Evolutionary conservation across 2,329 filamentous ascomycete genomes (phyloP).

Genomic region (Xylariaceae sp.): DNA sequence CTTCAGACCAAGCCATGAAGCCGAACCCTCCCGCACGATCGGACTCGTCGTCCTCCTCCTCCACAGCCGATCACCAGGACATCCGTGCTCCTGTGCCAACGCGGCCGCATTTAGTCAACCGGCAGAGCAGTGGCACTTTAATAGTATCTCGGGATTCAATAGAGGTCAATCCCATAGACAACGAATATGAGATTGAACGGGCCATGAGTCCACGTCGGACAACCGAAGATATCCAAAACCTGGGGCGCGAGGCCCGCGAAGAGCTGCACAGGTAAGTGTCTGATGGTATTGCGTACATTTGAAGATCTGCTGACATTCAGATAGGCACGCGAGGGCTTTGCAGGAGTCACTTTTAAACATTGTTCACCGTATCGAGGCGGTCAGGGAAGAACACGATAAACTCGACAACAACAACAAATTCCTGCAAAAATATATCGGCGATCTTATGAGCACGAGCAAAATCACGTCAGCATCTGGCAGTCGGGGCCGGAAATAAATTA

Average conservation of each 20-base stretch:
- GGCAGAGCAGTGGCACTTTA: slow-evolving; percentile 77
- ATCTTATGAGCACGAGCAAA: slow-evolving; percentile 82
- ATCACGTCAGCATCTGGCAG: slow-evolving; percentile 56
- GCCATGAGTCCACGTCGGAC: slow-evolving; percentile 92
- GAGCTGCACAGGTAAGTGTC: slow-evolving; percentile 51
- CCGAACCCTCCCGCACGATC: slow-evolving; percentile 26
- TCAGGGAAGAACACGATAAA: slow-evolving; percentile 92
- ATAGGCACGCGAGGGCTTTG: slow-evolving; percentile 78
- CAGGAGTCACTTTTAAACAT: slow-evolving; percentile 87
- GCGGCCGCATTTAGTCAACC: slow-evolving; percentile 64
- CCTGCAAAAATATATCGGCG: slow-evolving; percentile 94
- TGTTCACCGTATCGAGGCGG: slow-evolving; percentile 89
- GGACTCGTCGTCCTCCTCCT: slow-evolving; percentile 27
- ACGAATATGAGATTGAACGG: slow-evolving; percentile 74
- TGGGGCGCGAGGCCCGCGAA: slow-evolving; percentile 75
- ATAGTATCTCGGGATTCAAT: slow-evolving; percentile 73
- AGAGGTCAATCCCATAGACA: slow-evolving; percentile 65
- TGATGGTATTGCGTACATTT: neutral
- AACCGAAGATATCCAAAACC: slow-evolving; percentile 81
- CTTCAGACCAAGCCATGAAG: slow-evolving; percentile 15
- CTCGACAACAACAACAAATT: slow-evolving; percentile 96
- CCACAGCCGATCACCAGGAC: slow-evolving; percentile 25
- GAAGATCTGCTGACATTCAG: slow-evolving; percentile 3
- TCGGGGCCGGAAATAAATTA: slow-evolving; percentile 47
- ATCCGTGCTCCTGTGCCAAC: slow-evolving; percentile 48